Evolutionary conservation across 768 basidiomycete species (phyloP).

Genomic region (Neoboletus subvelutipes): DNA sequence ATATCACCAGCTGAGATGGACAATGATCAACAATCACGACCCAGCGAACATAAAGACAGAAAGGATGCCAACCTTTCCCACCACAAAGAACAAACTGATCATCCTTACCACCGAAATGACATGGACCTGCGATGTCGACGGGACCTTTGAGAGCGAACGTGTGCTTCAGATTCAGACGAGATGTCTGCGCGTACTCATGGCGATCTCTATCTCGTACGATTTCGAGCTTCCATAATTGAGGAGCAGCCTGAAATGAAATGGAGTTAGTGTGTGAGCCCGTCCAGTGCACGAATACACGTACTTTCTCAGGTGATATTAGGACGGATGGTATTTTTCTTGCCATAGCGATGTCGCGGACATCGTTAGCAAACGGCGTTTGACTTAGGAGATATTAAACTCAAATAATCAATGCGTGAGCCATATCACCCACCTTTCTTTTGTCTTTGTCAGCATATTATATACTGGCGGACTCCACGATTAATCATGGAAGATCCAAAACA

Average conservation of each 20-base stretch:
- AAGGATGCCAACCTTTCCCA: slow-evolving; percentile 55
- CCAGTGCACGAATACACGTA: slow-evolving; percentile 15
- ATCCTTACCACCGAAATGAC: slow-evolving; percentile 79
- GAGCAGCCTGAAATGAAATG: slow-evolving; percentile 52
- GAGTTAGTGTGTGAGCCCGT: slow-evolving; percentile 6
- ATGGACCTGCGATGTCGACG: slow-evolving; percentile 77
- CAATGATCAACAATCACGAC: neutral
- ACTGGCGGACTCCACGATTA: slow-evolving; percentile 30
- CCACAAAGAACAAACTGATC: slow-evolving; percentile 79
- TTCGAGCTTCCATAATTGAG: slow-evolving; percentile 76
- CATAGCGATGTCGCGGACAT: slow-evolving; percentile 52
- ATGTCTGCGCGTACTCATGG: slow-evolving; percentile 35
- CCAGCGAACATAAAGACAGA: neutral
- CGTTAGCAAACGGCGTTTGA: slow-evolving; percentile 54
- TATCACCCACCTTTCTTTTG: slow-evolving; percentile 43
- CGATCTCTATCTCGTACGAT: slow-evolving; percentile 51
- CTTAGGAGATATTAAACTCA: slow-evolving; percentile 30
- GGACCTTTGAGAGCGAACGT: slow-evolving; percentile 69
- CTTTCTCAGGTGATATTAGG: slow-evolving; percentile 39
- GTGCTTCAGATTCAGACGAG: slow-evolving; percentile 47
- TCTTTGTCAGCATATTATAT: slow-evolving; percentile 46
- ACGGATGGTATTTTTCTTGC: slow-evolving; percentile 45
- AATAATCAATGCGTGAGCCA: neutral
- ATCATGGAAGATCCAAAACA: neutral
- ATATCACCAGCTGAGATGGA: slow-evolving; percentile 65